phyloP scores from a whole-genome alignment of 805 yeast species.

The Schwanniomyces yamadae region DNA sequence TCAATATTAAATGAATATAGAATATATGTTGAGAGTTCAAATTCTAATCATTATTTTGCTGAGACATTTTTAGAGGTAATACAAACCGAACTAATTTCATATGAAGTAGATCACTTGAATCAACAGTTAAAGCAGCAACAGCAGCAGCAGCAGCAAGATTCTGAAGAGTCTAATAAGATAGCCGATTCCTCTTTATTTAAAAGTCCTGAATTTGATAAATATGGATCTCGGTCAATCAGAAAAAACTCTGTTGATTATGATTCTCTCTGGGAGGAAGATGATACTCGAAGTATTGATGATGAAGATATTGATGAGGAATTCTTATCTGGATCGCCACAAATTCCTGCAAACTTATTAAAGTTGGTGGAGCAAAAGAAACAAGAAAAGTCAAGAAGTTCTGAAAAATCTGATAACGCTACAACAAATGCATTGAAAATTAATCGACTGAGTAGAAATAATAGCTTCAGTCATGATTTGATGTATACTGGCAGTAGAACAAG shows the following conservation, averaged over 20 bases:
- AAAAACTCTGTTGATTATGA: constrained; percentile 15
- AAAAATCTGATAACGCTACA: constrained; percentile 23
- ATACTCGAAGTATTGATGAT: constrained; percentile 31
- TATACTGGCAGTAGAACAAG: constrained; percentile 17
- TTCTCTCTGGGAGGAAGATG: constrained; percentile 22
- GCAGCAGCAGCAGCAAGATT: constrained; percentile 9
- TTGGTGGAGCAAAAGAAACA: constrained; percentile 51
- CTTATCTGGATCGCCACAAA: constrained; percentile 65
- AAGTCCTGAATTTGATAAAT: constrained; percentile 2
- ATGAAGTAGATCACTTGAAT: constrained; percentile 33
- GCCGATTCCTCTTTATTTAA: not conserved
- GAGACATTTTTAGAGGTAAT: constrained; percentile 81
- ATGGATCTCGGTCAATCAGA: not conserved
- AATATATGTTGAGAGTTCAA: constrained; percentile 60
- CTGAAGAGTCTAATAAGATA: constrained; percentile 2
- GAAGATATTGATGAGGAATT: constrained; percentile 45
- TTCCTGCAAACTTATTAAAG: constrained; percentile 58
- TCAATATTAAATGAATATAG: constrained; percentile 85
- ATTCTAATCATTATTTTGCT: constrained; percentile 71
- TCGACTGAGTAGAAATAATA: constrained; percentile 18
- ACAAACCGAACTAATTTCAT: constrained; percentile 50
- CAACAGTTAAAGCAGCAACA: constrained; percentile 18
- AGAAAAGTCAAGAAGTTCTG: constrained; percentile 28
- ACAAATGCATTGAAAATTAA: constrained; percentile 28
- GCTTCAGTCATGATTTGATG: constrained; percentile 20